Base-by-base conservation (phyloP, 768 basidiomycete genomes). In the Boletus edulis region DNA sequence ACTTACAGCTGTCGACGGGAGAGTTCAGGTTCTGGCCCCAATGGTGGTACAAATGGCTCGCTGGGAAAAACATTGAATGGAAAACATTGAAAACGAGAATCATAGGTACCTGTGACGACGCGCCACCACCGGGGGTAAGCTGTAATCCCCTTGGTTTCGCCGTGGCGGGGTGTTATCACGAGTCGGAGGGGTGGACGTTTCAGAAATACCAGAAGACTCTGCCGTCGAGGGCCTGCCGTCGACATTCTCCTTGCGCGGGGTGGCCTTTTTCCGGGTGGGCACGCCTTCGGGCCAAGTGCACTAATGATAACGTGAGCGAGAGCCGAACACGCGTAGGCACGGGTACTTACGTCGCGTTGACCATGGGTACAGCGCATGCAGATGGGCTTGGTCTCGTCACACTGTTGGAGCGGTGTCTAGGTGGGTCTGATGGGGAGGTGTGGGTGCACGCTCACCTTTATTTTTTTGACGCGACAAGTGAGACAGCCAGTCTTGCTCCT, bases 401-500 rank as follows among this genome's bases (percentile, higher is more conserved):
- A 98, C 89, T 93, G 60, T 15, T 54, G 46, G 32, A 29, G 41
- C 31, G 53, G 47, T 22, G 48, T 59, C 44, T 20, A 61, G 43
- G 4, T 3, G 13, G 20, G 14, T 51, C 39, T 37, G 43, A 41
- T 35, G 20, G 55, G 39, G 9, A 9, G 0, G 44, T 3, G 52
- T n/a, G 40, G 45, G 44, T 51, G 51, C 14, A 35, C 51, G 67
- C 80, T 51, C 59, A 90, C 91, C 82, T 97, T 97, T 66, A 98
- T 92, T 79, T 96, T 91, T 79, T 95, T 94, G 58, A 85, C 83
- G 63, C 94, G 82, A 80, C 94, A 98, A 41, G 91, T 94, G 68
- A 96, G 75, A 69, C 94, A 98, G 22, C 94, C 94, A 1, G 93
- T 94, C 76, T 96, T 94, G 73, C 90, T 92, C 63, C 94, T 83